Conservation (phyloP, 305 asterid genomes). For the Fraxinus platypoda region DNA sequence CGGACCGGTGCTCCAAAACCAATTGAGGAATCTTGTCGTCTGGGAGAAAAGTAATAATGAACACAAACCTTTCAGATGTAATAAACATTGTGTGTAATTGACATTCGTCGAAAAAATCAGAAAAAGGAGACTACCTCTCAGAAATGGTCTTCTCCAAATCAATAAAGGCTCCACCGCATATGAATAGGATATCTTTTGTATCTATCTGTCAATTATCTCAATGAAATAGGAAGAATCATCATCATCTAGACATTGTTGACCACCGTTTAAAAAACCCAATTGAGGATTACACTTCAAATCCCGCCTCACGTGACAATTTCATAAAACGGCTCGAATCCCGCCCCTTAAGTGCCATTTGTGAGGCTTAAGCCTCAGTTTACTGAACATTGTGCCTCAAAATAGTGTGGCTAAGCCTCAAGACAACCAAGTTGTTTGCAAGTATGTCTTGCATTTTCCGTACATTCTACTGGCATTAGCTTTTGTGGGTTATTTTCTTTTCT, state of each 20-base stretch:
- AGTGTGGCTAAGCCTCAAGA: background rate
- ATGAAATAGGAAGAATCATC: conserved; percentile 20
- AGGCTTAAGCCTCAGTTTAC: background rate
- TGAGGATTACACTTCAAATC: background rate
- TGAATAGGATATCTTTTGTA: conserved; percentile 69
- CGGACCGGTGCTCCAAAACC: conserved; percentile 86
- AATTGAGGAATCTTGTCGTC: conserved; percentile 79
- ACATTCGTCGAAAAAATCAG: conserved; percentile 14
- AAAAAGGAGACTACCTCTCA: conserved; percentile 52
- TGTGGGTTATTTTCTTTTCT: background rate
- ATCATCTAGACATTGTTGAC: background rate
- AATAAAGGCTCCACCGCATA: conserved; percentile 82
- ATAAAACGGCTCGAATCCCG: background rate
- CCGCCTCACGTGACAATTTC: background rate
- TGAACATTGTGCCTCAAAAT: background rate
- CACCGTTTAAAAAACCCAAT: background rate
- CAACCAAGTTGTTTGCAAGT: background rate
- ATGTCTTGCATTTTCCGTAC: background rate
- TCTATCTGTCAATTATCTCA: conserved; percentile 50
- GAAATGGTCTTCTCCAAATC: conserved; percentile 78
- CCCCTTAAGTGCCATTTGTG: background rate
- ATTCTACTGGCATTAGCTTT: background rate
- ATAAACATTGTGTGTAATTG: background rate
- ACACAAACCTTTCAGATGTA: conserved; percentile 7
- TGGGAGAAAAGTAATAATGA: conserved; percentile 27